Percentiles rank a stretch among this genome's conserved stretches.
Conservation (phyloP, 2,329 filamentous ascomycete species). For the Neofusicoccum kwambonambiense region DNA sequence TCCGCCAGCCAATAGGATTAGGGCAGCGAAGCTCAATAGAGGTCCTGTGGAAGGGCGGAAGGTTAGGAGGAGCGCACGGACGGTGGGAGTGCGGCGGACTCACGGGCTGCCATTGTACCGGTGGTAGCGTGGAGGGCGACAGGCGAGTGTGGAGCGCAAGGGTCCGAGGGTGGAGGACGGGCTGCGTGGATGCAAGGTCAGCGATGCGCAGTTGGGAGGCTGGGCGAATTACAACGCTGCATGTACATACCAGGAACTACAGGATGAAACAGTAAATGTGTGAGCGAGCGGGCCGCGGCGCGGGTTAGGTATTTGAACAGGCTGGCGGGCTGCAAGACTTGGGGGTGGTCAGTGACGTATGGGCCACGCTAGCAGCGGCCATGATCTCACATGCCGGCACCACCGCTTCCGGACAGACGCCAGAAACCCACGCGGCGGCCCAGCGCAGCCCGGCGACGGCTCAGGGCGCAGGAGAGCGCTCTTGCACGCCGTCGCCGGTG, state of each 20-base stretch:
- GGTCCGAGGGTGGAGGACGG: not conserved
- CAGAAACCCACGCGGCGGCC: not conserved
- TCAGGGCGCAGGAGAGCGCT: not conserved
- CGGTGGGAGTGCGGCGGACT: constrained; percentile 18
- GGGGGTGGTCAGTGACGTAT: not conserved
- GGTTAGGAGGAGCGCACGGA: not conserved
- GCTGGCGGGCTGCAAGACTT: not conserved
- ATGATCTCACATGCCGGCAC: not conserved
- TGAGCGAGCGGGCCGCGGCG: not conserved
- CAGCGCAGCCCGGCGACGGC: not conserved
- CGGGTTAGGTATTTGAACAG: constrained; percentile 1
- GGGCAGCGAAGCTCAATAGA: constrained; percentile 55
- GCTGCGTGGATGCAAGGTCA: not conserved
- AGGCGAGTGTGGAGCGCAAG: not conserved
- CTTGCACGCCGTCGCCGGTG: not conserved
- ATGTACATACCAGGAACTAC: constrained; percentile 3
- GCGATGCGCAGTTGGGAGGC: not conserved
- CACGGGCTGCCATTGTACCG: constrained; percentile 24
- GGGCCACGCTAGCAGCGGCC: not conserved
- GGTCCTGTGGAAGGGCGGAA: constrained; percentile 45
- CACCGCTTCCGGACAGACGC: not conserved
- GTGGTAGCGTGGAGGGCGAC: not conserved
- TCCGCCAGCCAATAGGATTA: constrained; percentile 62
- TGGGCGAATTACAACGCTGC: constrained; percentile 11
- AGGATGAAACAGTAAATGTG: constrained; percentile 14